Evolutionary conservation across 225 moss, liverwort and hornwort genomes (phyloP).

Genomic region (Rhytidiadelphus loreus): DNA sequence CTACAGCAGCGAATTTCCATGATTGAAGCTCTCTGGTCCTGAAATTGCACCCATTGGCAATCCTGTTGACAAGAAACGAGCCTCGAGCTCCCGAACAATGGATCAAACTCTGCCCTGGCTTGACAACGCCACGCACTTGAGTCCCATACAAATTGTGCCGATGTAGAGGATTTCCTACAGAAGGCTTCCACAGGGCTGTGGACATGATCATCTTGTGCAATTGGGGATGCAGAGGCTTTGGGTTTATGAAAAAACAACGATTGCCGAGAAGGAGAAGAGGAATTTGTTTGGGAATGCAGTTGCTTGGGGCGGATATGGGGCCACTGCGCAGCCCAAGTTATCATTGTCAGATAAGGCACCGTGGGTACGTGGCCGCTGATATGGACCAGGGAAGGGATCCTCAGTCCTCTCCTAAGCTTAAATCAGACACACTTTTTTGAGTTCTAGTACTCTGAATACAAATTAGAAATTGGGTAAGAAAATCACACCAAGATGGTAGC

Average conservation of each 20-base stretch:
- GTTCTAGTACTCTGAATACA: not conserved
- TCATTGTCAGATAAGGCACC: conserved; percentile 6
- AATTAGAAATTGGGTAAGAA: not conserved
- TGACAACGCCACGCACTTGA: not conserved
- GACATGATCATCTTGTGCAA: conserved; percentile 10
- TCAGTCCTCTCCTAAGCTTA: not conserved
- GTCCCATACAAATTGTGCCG: not conserved
- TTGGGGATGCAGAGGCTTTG: not conserved
- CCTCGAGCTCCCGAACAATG: not conserved
- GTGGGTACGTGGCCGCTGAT: not conserved
- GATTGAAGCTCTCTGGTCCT: not conserved
- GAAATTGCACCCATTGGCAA: not conserved
- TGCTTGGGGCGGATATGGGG: not conserved
- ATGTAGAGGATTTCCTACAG: not conserved
- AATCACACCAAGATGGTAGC: too few species aligned
- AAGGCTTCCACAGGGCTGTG: not conserved
- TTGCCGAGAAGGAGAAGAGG: not conserved
- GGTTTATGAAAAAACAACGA: not conserved
- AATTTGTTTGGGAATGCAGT: not conserved
- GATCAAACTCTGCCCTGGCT: not conserved
- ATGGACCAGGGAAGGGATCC: not conserved
- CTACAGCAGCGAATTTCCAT: not conserved
- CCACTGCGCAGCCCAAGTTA: not conserved
- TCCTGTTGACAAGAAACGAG: not conserved
- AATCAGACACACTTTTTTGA: not conserved